Conservation (phyloP, 2,329 filamentous ascomycete species). For the Onygena corvina region DNA sequence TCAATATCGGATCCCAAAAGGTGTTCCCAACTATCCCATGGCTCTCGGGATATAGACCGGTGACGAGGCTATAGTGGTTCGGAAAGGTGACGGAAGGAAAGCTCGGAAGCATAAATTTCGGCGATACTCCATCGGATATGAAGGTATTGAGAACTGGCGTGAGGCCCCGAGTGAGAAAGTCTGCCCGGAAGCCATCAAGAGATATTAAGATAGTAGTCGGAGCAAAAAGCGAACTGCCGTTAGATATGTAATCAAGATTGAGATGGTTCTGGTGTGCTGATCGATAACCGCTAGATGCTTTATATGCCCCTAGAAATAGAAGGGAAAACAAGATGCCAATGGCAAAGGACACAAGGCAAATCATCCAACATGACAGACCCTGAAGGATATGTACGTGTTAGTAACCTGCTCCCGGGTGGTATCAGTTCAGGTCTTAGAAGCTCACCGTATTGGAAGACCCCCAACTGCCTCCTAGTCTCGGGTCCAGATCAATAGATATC, state of each 20-base stretch:
- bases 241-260: conserved; percentile 41
- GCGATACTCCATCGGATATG: conserved; percentile 71
- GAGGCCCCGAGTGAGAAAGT: conserved; percentile 72
- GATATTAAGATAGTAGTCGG: conserved; percentile 91
- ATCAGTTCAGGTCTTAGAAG: neutral
- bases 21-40: conserved; percentile 90
- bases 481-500: conserved; percentile 42
- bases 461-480: conserved; percentile 26
- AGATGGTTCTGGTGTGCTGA: conserved; percentile 18
- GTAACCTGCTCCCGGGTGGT: neutral
- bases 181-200: conserved; percentile 88
- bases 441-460: conserved; percentile 16
- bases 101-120: conserved; percentile 81
- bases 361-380: conserved; percentile 19
- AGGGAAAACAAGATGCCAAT: conserved; percentile 44
- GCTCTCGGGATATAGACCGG: conserved; percentile 80
- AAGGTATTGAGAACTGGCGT: conserved; percentile 73
- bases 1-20: conserved; percentile 73
- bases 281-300: conserved; percentile 36
- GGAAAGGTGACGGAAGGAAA: conserved; percentile 96
- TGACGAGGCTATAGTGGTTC: conserved; percentile 88
- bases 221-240: conserved; percentile 78
- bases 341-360: conserved; percentile 32
- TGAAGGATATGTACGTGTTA: conserved; percentile 13
- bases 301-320: conserved; percentile 46